Evolutionary conservation across 352 stramenopile genomes (phyloP).

Genomic region (Phytophthora nicotianae): DNA sequence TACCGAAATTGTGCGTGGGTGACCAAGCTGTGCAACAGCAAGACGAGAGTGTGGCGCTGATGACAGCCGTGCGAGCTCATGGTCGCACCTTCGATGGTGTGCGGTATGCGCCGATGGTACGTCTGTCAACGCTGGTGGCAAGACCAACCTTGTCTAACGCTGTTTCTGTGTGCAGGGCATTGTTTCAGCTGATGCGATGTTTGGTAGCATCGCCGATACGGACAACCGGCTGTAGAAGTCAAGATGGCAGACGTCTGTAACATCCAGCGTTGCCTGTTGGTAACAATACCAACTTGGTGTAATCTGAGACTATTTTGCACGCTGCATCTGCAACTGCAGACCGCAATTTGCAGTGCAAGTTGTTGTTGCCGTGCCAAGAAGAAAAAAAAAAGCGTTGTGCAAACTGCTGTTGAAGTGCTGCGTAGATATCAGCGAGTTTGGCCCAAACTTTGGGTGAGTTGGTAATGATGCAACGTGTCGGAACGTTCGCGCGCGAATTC

Average conservation of each 20-base stretch:
- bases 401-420: background rate
- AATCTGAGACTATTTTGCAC: constrained; percentile 10
- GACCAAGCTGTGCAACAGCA: constrained; percentile 38
- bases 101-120: constrained; percentile 53
- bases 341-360: background rate
- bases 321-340: too few relatives aligned
- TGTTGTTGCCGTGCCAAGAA: constrained; percentile 6
- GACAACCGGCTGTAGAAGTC: constrained; percentile 3
- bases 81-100: constrained; percentile 44
- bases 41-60: constrained; percentile 48
- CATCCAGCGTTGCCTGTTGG: constrained; percentile 2
- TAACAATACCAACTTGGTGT: background rate
- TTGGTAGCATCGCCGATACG: constrained; percentile 6
- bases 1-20: constrained; percentile 36
- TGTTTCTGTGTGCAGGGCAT: constrained; percentile 25
- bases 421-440: background rate
- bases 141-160: constrained; percentile 14
- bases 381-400: background rate
- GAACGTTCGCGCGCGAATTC: constrained; percentile 15
- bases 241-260: constrained; percentile 4
- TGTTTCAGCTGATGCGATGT: constrained; percentile 41
- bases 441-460: background rate
- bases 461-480: constrained; percentile 19
- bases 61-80: constrained; percentile 53
- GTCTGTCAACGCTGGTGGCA: constrained; percentile 2